Conservation (phyloP, 2,329 filamentous ascomycete genomes). For the Fusarium agapanthi region DNA sequence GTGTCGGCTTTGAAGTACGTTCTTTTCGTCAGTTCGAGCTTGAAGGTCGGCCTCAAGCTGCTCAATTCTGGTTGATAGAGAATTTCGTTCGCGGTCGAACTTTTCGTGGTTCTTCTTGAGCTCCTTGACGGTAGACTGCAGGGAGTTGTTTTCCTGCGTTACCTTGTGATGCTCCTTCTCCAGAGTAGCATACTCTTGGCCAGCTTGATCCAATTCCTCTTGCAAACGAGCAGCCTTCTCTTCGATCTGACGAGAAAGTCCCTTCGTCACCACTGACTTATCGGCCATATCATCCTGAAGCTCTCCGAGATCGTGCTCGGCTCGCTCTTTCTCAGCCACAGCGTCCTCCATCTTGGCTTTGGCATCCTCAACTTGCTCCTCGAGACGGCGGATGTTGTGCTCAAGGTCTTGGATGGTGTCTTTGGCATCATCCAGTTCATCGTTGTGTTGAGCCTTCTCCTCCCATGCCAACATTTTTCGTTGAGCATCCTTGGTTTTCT, state of each 20-base stretch:
- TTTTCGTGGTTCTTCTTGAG: conserved; percentile 47
- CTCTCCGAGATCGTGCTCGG: conserved; percentile 68
- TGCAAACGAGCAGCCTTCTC: conserved; percentile 74
- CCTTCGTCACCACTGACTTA: conserved; percentile 80
- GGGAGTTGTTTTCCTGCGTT: conserved; percentile 56
- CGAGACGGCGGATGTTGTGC: conserved; percentile 60
- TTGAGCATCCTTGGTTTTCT: conserved; percentile 66
- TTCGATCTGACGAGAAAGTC: conserved; percentile 77
- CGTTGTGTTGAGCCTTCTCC: conserved; percentile 59
- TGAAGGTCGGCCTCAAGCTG: conserved; percentile 68
- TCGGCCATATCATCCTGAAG: conserved; percentile 81
- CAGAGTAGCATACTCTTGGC: conserved; percentile 59
- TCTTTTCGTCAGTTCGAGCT: conserved; percentile 70
- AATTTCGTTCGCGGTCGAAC: conserved; percentile 41
- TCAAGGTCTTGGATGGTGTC: conserved; percentile 69
- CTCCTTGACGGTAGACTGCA: conserved; percentile 56
- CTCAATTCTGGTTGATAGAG: conserved; percentile 61
- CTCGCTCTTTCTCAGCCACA: conserved; percentile 62
- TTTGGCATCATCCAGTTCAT: conserved; percentile 64
- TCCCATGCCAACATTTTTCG: conserved; percentile 64
- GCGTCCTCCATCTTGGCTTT: conserved; percentile 65
- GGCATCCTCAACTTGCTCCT: conserved; percentile 63
- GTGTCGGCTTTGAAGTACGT: conserved; percentile 73
- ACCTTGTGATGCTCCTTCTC: conserved; percentile 60
- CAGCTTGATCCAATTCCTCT: conserved; percentile 66